Evolutionary conservation across 176 grass and related monocot species (phyloP), one percentile per base, ranked within the genome.

Genomic region (Bolboschoenus planiculmis): DNA sequence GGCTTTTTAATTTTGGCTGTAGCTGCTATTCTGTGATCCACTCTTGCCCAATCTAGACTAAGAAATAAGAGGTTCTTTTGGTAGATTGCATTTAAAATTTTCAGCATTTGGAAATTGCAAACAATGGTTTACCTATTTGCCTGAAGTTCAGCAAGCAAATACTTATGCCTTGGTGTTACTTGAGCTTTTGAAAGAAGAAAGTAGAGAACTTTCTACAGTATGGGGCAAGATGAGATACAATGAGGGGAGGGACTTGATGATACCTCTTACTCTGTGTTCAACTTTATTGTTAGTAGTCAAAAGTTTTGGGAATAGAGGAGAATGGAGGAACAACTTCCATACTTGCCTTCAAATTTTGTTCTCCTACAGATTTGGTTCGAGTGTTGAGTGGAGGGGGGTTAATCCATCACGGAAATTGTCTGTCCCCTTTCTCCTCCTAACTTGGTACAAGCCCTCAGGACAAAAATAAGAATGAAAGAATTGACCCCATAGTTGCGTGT

Each of bases 111-210:
- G 43, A 50, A 48, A 29, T 48, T 75, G 43, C 23, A 85, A 26
- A 63, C 80, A 58, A 48, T 37, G 33, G 65, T 88, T 34, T 57
- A 50, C 53, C 75, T 87, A 35, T 79, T 73, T 84, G 54, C 85
- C 33, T 78, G 9, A 74, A 80, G 86, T 80, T 66, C 61, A 48
- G 79, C 65, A 80, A 68, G 66, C 77, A 82, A 78, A 61, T 20
- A 57, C 64, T 72, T 72, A 29, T 48, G 24, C 43, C 43, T 74
- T 15, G 43, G 11, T 74, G 21, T 75, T 75, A 47, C 24, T 75
- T 31, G 71, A 30, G 10, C 40, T 75, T 75, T 75, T 31, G 71
- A 75, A 47, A 50, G 13, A 75, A 61, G 9, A 61, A 61, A 61
- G 9, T 27, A n/a, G n/a, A n/a, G 16, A 37, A 67, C 33, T 39